These are phyloP conservation scores for Juglanconis oblonga DNA, from an alignment of 2,329 filamentous ascomycete species.

Conservation along the genomic window DNA sequence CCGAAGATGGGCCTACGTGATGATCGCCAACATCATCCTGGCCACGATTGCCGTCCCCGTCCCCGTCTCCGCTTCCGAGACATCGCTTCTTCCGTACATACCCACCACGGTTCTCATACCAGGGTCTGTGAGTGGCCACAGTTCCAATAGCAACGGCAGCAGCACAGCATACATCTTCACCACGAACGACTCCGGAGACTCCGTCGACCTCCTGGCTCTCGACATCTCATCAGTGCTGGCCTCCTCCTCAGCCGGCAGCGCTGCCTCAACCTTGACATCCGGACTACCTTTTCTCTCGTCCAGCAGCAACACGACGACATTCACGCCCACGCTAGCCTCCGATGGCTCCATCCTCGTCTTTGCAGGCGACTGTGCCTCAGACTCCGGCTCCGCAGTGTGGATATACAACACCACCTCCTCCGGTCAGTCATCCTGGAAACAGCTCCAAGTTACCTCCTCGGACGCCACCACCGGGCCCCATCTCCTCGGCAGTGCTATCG, in stretches of 20 bases:
- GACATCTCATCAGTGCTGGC: conserved; percentile 60
- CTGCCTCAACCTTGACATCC: conserved; percentile 44
- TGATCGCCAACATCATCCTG: conserved; percentile 11
- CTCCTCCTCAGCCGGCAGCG: conserved; percentile 40
- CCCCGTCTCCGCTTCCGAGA: conserved; percentile 25
- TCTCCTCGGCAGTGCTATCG: conserved; percentile 55
- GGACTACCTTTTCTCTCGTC: conserved; percentile 61
- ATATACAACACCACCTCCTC: conserved; percentile 50
- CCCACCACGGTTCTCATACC: conserved; percentile 70
- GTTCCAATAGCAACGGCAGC: conserved; percentile 27
- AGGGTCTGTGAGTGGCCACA: conserved; percentile 37
- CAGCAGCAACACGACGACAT: conserved; percentile 50
- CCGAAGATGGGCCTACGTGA: background rate
- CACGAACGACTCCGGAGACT: conserved; percentile 38
- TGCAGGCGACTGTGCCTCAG: conserved; percentile 65
- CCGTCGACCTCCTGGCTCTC: conserved; percentile 59
- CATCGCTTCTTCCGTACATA: conserved; percentile 67
- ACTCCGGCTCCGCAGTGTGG: conserved; percentile 61
- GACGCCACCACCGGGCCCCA: conserved; percentile 37
- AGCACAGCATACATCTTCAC: conserved; percentile 69
- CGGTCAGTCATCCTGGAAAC: conserved; percentile 41
- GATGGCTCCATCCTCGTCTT: conserved; percentile 72
- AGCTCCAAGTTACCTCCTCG: conserved; percentile 27
- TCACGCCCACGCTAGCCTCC: conserved; percentile 64
- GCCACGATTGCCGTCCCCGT: conserved; percentile 10